Evolutionary conservation across 345 rosid species (phyloP), one percentile per base, ranked within the genome.

Genomic region (Euphorbia lathyris): DNA sequence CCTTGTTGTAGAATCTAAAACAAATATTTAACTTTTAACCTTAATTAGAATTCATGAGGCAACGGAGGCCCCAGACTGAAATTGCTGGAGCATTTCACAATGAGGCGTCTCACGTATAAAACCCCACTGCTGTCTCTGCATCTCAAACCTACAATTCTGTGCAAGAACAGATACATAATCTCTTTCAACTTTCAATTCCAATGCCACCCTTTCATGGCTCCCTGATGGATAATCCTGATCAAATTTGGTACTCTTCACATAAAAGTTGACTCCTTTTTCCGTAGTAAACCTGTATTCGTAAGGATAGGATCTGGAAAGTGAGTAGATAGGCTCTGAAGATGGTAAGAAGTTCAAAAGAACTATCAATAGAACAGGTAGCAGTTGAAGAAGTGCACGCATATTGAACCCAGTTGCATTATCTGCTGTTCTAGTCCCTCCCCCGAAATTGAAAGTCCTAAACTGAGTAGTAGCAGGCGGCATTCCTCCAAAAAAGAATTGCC

Each of bases 401-500:
- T 90, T 89, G 76, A 83, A 85, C 36, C 99, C 97, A 47, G 89
- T 83, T 29, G 80, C 86, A 12, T 83, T 71, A 67, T 86, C 82
- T 13, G 75, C 88, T 42, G 74, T 72, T 77, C 97, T 76, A 42
- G 80, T 72, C 7, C 91, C 91, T 19, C 85, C 73, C 58, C 94
- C 92, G 70, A 92, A 92, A 74, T 85, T 83, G 53, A 88, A 95
- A 50, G 79, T 77, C 9, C 90, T 76, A 65, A 88, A 95, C 36
- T 91, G 97, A 25, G 96, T 78, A 48, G 85, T 79, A 0, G 87
- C 93, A 1, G 91, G 90, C 66, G 82, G 84, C 91, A 86, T 93
- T 9, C 97, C 96, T 5, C 97, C 98, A 16, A 84, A 91, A 77
- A 95, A 95, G 75, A 95, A 95, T 83, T 85, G 86, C 85, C 99